Base-by-base conservation (phyloP, 2,329 filamentous ascomycete species). In the Meredithiella fracta region DNA sequence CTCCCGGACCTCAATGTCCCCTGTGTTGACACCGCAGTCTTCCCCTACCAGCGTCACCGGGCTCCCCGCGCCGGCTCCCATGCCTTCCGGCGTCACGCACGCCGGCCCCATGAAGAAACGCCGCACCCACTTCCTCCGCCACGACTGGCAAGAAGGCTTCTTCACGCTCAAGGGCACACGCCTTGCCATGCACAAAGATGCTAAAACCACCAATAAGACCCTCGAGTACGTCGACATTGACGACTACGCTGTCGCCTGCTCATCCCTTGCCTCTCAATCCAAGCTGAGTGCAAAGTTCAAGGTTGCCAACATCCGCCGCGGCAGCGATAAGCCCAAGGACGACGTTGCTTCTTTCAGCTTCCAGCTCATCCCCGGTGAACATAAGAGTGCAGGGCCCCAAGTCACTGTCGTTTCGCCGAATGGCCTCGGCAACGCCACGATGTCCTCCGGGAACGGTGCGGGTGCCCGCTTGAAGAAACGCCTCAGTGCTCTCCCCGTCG, bases 21-120 rank as follows among this genome's bases (percentile, higher is more conserved):
- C 50, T 65, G 59, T 66, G 69, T 56, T 69, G 69, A 38, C 70
- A 69, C 9, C 66, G 72, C 17, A 73, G 76, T 50, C 60, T 76
- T 77, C n/a, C 74, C 76, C 4, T 73, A 76, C 26, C 67, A 69
- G 34, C 70, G 74, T 57, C 78, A 77, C 62, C 74, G 76, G 15
- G 79, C 76, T 75, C 73, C 22, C n/a, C 31, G n/a, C 50, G 5
- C 61, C 63, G 54, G 60, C 65, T 57, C 62, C 64, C 62, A 67
- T 68, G 58, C 64, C 67, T 53, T 70, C 74, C 54, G 79, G 80
- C 57, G 69, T 84, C 60, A 78, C 79, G 34, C 86, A 90, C 68
- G 79, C 86, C 52, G 92, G 92, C 1, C 89, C 83, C 68, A 94
- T 98, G 81, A 90, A 88, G 75, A 95, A 94, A 75, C 86, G 91